phyloP scores from a whole-genome alignment of 2,329 filamentous ascomycete species.

The Bipolaris cookei region DNA sequence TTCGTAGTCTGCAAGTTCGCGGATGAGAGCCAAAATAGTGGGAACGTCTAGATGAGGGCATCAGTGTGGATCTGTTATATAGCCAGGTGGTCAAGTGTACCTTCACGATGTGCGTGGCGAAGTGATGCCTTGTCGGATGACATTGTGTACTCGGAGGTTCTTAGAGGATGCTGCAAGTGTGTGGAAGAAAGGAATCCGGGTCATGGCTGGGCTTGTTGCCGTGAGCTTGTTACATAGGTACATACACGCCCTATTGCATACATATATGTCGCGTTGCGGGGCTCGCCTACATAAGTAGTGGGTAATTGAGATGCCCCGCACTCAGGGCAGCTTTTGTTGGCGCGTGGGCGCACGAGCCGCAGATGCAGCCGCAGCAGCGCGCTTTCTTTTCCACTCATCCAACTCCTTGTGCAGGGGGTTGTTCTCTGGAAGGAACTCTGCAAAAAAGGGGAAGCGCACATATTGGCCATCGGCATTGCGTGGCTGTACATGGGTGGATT shows the following conservation, averaged over 20 bases:
- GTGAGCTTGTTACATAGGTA: background rate
- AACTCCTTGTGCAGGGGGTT: slow-evolving; percentile 30
- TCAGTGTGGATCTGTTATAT: background rate
- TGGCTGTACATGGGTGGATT: slow-evolving; percentile 13
- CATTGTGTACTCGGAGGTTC: slow-evolving; percentile 26
- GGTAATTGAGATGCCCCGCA: slow-evolving; percentile 5
- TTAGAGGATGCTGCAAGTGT: background rate
- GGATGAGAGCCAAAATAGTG: slow-evolving; percentile 80
- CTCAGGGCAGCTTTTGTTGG: background rate
- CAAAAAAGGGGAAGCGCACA: slow-evolving; percentile 32
- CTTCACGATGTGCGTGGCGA: slow-evolving; percentile 66
- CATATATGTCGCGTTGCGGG: slow-evolving; percentile 13
- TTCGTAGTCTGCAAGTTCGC: slow-evolving; percentile 87
- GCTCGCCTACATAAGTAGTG: background rate
- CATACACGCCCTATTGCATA: slow-evolving; percentile 17
- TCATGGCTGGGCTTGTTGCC: background rate
- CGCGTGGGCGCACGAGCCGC: no score
- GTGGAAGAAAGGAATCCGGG: no score
- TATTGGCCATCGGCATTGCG: slow-evolving; percentile 27
- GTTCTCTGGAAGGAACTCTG: slow-evolving; percentile 25
- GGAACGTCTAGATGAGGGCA: slow-evolving; percentile 68
- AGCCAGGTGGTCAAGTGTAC: slow-evolving; percentile 46
- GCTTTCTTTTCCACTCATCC: slow-evolving; percentile 29
- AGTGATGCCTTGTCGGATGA: slow-evolving; percentile 50
- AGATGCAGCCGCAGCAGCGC: slow-evolving; percentile 9